A percentile compares a stretch with the other conserved stretches of the same genome.
These are phyloP conservation scores for Solanum piurae DNA, from an alignment of 257 asterid species.

Conservation along the genomic window DNA sequence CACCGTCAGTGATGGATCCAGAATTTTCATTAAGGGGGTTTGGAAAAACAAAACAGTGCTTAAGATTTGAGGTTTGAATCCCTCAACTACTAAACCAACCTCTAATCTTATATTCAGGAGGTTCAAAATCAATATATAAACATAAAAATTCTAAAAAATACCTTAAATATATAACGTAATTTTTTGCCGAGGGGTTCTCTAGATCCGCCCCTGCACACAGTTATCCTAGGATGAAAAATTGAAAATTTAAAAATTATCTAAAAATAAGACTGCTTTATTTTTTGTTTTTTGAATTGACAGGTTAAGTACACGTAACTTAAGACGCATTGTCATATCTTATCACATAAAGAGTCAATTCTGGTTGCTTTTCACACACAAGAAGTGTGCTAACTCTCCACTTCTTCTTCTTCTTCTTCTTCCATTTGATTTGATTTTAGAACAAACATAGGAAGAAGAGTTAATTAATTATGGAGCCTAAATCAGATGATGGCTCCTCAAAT, in stretches of 20 bases:
- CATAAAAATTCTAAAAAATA: too few relatives aligned
- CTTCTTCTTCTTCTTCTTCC: neutral
- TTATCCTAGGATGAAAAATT: neutral
- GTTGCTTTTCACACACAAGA: neutral
- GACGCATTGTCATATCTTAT: neutral
- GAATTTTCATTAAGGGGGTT: too few relatives aligned
- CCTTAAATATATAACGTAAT: too few relatives aligned
- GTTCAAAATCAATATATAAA: too few relatives aligned
- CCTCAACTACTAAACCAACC: too few relatives aligned
- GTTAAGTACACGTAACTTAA: neutral
- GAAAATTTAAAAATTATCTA: too few relatives aligned
- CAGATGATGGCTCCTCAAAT: slow-evolving; percentile 2
- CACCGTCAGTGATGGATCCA: too few relatives aligned
- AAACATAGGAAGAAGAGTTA: neutral
- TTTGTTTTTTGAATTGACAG: neutral
- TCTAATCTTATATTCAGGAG: too few relatives aligned
- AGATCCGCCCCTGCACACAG: too few relatives aligned
- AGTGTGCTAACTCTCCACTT: neutral
- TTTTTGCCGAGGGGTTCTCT: too few relatives aligned
- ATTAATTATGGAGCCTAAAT: slow-evolving; percentile 10
- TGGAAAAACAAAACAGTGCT: too few relatives aligned
- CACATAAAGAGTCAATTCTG: neutral
- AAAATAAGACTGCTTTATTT: neutral
- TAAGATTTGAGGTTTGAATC: too few relatives aligned
- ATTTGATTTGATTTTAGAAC: neutral